Base-by-base conservation (phyloP, 2,329 filamentous ascomycete species). In the Chrysoporthe cubensis region DNA sequence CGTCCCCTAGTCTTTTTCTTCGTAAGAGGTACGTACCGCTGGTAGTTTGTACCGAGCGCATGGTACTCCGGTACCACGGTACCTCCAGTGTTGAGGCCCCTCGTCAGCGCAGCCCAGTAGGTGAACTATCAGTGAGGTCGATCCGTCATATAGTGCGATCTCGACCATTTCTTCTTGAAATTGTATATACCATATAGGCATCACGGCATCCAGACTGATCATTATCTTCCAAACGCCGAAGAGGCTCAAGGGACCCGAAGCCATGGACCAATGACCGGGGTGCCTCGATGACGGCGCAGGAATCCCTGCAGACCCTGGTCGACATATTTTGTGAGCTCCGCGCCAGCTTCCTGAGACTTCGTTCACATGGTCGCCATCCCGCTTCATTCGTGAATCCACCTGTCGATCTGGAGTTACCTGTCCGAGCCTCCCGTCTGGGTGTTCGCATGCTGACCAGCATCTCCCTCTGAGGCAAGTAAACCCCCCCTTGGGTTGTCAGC, bases 241-340 rank as follows among this genome's bases (percentile, higher is more conserved):
- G 26, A 26, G 26, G 26, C 2, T 26, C 26, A 26, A 26, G 26
- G 26, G 37, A 40, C 37, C 37, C 4, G 37, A 40, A 9, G 50
- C 50, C 9, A 34, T 34, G 11, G 50, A 16, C 26, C 50, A 32
- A 54, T 54, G 48, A 26, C 48, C n/a, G n/a, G 48, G 48, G 6
- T 26, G 26, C 14, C 11, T 16, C 50, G 26, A 7, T 13, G 50
- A 6, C 21, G 14, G 21, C 11, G 26, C 3, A 32, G 21, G 2
- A n/a, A 4, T 0, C 21, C 21, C 11, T 21, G 21, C 11, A 54
- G 32, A 26, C 48, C 48, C 48, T 52, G 21, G 48, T 21, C 48
- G 48, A 32, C 50, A 54, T 54, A 34, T 54, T 54, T 54, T 54
- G 21, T 32, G 50, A 54, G 50, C 50, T 54, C 32, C 32, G 4